A percentile compares a stretch with the other conserved stretches of the same genome.
Conservation (phyloP, 2,329 filamentous ascomycete species). For the Nigrospora sphaerica region DNA sequence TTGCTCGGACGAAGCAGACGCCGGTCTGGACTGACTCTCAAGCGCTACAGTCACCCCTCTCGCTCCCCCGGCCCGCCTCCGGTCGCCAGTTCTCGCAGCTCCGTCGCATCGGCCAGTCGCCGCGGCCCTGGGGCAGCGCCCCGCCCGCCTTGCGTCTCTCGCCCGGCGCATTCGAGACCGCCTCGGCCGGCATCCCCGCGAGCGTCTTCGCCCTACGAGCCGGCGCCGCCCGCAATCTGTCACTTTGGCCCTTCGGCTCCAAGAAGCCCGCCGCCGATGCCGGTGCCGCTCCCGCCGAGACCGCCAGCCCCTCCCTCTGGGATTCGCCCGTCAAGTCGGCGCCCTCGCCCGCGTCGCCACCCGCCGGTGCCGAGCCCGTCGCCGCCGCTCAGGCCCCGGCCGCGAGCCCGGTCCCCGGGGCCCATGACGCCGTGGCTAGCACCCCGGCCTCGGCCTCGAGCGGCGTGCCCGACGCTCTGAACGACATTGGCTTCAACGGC, state of each 20-base stretch:
- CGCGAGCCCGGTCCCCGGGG: slow-evolving; percentile 7
- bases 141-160: no score
- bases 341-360: no score
- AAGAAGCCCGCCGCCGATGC: slow-evolving; percentile 8
- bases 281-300: slow-evolving; percentile 4
- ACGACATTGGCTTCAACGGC: slow-evolving; percentile 27
- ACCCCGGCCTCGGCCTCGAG: slow-evolving; percentile 3
- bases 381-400: background rate
- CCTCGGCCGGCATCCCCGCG: background rate
- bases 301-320: slow-evolving; percentile 3
- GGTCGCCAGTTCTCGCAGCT: slow-evolving; percentile 7
- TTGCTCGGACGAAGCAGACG: no score
- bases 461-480: slow-evolving; percentile 21
- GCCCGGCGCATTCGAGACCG: no score
- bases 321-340: background rate
- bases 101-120: slow-evolving; percentile 3
- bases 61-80: background rate
- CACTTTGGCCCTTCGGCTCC: slow-evolving; percentile 23
- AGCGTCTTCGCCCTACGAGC: slow-evolving; percentile 19
- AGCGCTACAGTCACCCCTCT: no score
- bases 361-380: no score
- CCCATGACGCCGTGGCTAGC: slow-evolving; percentile 21
- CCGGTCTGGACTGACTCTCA: no score
- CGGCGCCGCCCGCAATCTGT: slow-evolving; percentile 20
- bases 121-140: slow-evolving; percentile 2